These are phyloP conservation scores for Psilocybe sp. DNA, from an alignment of 768 basidiomycete genomes.

Conservation along the genomic window DNA sequence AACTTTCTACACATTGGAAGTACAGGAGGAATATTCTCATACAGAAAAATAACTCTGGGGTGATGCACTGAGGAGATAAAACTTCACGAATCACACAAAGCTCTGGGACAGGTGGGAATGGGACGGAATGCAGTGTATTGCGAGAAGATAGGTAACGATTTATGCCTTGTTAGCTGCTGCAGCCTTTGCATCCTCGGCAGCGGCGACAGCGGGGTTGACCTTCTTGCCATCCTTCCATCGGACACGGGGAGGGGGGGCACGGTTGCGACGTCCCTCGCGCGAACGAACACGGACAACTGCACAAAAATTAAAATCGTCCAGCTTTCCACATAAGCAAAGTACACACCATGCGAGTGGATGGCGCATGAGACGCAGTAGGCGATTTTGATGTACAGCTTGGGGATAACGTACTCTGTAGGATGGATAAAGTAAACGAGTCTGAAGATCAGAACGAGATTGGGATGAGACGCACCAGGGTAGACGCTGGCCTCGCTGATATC, in stretches of 20 bases:
- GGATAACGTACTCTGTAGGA: conserved; percentile 83
- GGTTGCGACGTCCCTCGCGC: conserved; percentile 92
- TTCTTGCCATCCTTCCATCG: conserved; percentile 96
- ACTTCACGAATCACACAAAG: too few species aligned
- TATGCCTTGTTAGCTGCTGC: conserved; percentile 49
- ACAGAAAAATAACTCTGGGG: too few species aligned
- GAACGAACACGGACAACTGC: conserved; percentile 98
- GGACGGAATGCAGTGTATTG: conserved; percentile 7
- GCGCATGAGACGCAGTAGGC: conserved; percentile 99
- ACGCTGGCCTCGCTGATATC: conserved; percentile 97
- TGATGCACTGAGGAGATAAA: too few species aligned
- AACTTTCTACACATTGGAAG: too few species aligned
- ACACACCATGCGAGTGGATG: conserved; percentile 95
- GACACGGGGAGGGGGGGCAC: conserved; percentile 92
- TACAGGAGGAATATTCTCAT: too few species aligned
- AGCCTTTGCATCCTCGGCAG: conserved; percentile 85
- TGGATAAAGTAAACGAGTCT: conserved; percentile 2
- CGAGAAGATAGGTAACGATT: conserved; percentile 17
- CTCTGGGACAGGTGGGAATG: background rate
- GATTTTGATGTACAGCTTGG: conserved; percentile 98
- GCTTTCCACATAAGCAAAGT: background rate
- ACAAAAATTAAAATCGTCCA: background rate
- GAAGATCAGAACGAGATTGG: background rate
- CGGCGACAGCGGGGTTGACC: conserved; percentile 93
- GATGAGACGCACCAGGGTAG: conserved; percentile 70